Evolutionary conservation across 192 early-diverging fungal genomes (phyloP), one percentile per base, ranked within the genome.

Genomic region (Backusella psychrophila): DNA sequence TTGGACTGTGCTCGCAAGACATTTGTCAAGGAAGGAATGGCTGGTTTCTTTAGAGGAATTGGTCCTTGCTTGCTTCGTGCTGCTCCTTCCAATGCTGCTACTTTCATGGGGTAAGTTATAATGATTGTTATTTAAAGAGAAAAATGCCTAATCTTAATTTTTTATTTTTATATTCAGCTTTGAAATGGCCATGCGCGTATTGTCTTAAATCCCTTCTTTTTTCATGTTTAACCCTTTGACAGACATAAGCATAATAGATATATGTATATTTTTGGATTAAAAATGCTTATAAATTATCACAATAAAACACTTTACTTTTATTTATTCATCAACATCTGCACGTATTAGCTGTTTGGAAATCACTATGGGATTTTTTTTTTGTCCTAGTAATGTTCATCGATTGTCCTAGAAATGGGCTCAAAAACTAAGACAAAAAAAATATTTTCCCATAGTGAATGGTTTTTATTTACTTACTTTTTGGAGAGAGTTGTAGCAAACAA

Each of bases 1-100:
- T 14, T 94, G 12, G 96, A 99, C 78, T 97, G 96, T 79, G 90
- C 89, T 15, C 86, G 85, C 26, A 90, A 96, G 83, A 94, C 90
- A 8, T 80, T 95, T 66, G 85, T 84, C 31, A 81, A 86, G 42
- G 94, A 99, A 77, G 96, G 97, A 1, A 39, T 93, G 39, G 86
- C 84, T 67, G 97, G 97, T 2, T 92, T 99, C 80, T 97, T 95
- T 89, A 85, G 91, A 78, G 94, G 94, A 19, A 86, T 95, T 80
- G 88, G 88, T 4, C 88, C 95, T 17, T 95, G 95, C 78, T 92
- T 99, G 77, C 87, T 96, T 38, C 87, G 97, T 77, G 96, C 97
- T 29, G 97, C 94, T 19, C 97, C 97, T 17, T 94, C 91, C 46
- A 99, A 99, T 70, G 97, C 94, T 17, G 92, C 93, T 23, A 97